Base-by-base conservation (phyloP, 352 stramenopile species). In the Pythium grandisporangium region DNA sequence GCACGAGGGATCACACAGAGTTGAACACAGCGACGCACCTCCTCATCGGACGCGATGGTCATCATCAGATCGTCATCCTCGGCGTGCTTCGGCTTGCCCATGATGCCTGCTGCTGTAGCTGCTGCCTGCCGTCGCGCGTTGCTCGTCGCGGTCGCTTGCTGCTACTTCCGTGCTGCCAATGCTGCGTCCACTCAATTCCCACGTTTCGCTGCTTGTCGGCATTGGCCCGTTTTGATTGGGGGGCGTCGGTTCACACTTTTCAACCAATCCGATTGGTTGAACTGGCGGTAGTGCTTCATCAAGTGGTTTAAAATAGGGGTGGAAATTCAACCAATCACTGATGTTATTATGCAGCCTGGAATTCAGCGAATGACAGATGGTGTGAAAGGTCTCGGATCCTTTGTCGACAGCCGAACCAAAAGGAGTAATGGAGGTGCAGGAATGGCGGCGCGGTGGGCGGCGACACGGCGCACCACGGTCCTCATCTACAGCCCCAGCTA, bases 1-100 rank as follows among this genome's bases (percentile, higher is more conserved):
- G n/a, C n/a, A n/a, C n/a, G n/a, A n/a, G n/a, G n/a, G n/a, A n/a
- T n/a, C n/a, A n/a, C n/a, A n/a, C n/a, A n/a, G n/a, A n/a, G n/a
- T n/a, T n/a, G n/a, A n/a, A n/a, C n/a, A n/a, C n/a, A n/a, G n/a
- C n/a, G 7, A 38, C 30, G 32, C 42, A 79, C 66, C 61, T 94
- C 81, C 3, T 90, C 81, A 41, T 92, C 78, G 4, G 78, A 94
- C 55, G 78, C 79, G 50, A 94, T 90, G 43, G 81, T 94, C 79
- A 92, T 90, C 55, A 94, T 65, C 53, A 94, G 61, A 44, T 88
- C 77, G 37, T 90, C 74, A n/a, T n/a, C n/a, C 19, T 63, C 45
- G 42, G 53, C 55, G 25, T 53, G 53, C 51, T 51, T 36, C 30
- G 52, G 44, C 53, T 66, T 69, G 48, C 50, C 58, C 54, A 69